Conservation (phyloP, 306 rosid species). For the Pachyrhizus erosus region DNA sequence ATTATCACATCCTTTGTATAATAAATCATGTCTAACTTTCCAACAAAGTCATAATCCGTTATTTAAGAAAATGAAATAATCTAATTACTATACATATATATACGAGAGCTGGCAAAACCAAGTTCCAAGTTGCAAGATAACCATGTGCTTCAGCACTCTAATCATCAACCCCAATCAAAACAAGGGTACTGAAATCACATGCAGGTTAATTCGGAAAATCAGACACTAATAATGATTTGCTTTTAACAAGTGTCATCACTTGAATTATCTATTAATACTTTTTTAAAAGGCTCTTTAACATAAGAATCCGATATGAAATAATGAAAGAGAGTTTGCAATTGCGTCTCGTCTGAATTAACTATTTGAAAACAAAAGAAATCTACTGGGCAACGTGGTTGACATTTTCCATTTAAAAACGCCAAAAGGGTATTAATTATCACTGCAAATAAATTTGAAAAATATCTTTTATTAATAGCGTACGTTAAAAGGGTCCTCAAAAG, state of each 20-base stretch:
- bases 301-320: not conserved
- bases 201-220: not conserved
- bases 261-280: not conserved
- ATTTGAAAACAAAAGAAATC: not conserved
- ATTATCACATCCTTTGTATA: not conserved
- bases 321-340: not conserved
- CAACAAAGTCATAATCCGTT: not conserved
- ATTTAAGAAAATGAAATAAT: not conserved
- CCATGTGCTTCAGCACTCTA: conserved; percentile 44
- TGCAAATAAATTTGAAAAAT: not conserved
- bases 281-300: not conserved
- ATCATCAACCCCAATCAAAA: conserved; percentile 37
- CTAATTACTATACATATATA: not conserved
- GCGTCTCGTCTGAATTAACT: not conserved
- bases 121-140: not conserved
- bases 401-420: not conserved
- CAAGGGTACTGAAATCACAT: conserved; percentile 34
- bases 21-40: not conserved
- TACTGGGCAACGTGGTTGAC: not conserved
- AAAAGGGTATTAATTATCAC: not conserved
- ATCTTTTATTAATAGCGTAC: not conserved
- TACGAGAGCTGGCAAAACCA: conserved; percentile 34
- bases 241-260: not conserved
- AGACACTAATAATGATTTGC: not conserved
- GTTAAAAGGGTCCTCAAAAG: conserved; percentile 24